Evolutionary conservation across 306 rosid species (phyloP).

Genomic region (Casuarina equisetifolia): DNA sequence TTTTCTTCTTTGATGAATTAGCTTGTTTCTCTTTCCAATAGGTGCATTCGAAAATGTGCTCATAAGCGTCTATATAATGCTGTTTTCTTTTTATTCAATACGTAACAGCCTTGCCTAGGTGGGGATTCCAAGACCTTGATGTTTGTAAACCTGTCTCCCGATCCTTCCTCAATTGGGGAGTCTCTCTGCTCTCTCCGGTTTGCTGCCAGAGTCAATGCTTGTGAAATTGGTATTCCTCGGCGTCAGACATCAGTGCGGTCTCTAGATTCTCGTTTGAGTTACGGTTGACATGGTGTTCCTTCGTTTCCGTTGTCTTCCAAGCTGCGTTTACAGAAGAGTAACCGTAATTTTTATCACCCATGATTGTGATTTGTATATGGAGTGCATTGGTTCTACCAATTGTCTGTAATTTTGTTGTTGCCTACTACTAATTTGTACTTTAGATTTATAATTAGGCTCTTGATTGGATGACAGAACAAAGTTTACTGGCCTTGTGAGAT

Average conservation of each 20-base stretch:
- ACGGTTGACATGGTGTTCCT: slow-evolving; percentile 37
- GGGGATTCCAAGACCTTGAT: slow-evolving; percentile 93
- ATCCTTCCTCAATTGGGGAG: slow-evolving; percentile 69
- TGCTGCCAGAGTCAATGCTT: slow-evolving; percentile 87
- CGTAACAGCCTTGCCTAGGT: slow-evolving; percentile 87
- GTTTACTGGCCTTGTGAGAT: neutral
- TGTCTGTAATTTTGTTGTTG: slow-evolving; percentile 32
- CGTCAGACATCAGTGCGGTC: slow-evolving; percentile 62
- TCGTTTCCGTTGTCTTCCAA: neutral
- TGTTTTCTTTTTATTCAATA: slow-evolving; percentile 1
- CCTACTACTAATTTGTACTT: slow-evolving; percentile 37
- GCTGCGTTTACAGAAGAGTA: slow-evolving; percentile 15
- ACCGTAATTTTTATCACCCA: slow-evolving; percentile 18
- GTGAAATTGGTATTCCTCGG: slow-evolving; percentile 85
- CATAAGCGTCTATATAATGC: neutral
- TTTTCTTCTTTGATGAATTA: no score
- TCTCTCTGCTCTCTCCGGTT: slow-evolving; percentile 92
- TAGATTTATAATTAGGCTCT: slow-evolving; percentile 5
- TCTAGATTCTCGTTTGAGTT: slow-evolving; percentile 61
- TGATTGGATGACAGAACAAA: slow-evolving; percentile 13
- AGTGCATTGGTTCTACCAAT: slow-evolving; percentile 31
- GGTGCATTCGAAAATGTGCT: neutral
- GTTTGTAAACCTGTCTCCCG: slow-evolving; percentile 92
- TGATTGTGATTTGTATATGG: slow-evolving; percentile 22
- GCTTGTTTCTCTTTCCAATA: no score